Conservation (phyloP, 2,329 filamentous ascomycete genomes). For the Aspergillus sp. region DNA sequence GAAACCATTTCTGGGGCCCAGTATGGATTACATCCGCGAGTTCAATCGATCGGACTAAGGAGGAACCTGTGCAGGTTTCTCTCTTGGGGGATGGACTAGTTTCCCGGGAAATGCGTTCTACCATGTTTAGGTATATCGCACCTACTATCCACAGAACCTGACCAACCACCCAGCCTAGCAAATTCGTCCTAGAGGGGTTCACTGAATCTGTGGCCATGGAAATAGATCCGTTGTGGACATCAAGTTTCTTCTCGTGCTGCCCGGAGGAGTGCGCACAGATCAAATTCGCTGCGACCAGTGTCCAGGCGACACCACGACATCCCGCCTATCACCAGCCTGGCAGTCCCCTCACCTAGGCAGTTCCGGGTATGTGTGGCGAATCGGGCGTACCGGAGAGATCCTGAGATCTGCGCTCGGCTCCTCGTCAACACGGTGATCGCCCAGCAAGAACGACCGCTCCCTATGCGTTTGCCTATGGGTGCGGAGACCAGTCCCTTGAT, state of each 20-base stretch:
- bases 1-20: not conserved
- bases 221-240: slow-evolving; percentile 18
- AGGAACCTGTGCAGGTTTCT: not conserved
- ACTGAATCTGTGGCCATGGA: slow-evolving; percentile 21
- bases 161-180: not conserved
- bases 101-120: slow-evolving; percentile 20
- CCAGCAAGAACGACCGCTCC: slow-evolving; percentile 9
- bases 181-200: slow-evolving; percentile 23
- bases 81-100: slow-evolving; percentile 17
- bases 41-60: too few species aligned
- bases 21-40: too few species aligned
- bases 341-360: slow-evolving; percentile 6
- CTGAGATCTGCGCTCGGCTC: slow-evolving; percentile 14
- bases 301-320: not conserved
- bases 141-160: too few species aligned
- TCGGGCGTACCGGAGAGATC: slow-evolving; percentile 11
- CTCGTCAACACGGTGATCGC: slow-evolving; percentile 15
- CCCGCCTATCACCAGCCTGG: not conserved
- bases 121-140: slow-evolving; percentile 13
- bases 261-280: not conserved
- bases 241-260: not conserved
- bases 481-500: slow-evolving; percentile 2
- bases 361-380: slow-evolving; percentile 13
- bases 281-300: not conserved
- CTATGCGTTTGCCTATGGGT: slow-evolving; percentile 15